A percentile compares a stretch with the other conserved stretches of the same genome.
These are phyloP conservation scores for Buddleja alternifolia DNA, from an alignment of 257 asterid genomes.

Conservation along the genomic window DNA sequence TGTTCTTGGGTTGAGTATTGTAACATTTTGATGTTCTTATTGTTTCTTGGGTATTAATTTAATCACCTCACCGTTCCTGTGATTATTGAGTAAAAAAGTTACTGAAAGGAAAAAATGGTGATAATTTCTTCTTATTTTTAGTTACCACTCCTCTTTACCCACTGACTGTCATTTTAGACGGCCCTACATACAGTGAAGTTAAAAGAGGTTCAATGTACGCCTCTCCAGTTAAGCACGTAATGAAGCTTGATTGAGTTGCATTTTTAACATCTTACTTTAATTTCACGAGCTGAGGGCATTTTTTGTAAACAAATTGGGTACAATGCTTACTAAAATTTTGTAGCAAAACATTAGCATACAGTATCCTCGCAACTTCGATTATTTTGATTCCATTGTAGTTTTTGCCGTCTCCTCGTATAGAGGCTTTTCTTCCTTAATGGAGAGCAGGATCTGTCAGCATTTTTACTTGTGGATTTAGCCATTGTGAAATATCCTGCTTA, in stretches of 20 bases:
- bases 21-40: too few species aligned
- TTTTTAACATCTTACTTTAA: neutral
- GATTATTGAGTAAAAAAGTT: neutral
- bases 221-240: neutral
- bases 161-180: neutral
- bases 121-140: neutral
- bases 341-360: neutral
- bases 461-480: constrained; percentile 88
- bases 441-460: constrained; percentile 89
- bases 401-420: constrained; percentile 46
- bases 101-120: neutral
- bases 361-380: constrained; percentile 17
- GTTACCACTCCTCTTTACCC: neutral
- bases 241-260: constrained; percentile 5
- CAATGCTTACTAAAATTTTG: neutral
- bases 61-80: neutral
- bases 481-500: constrained; percentile 83
- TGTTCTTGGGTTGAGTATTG: too few species aligned
- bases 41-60: too few species aligned
- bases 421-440: constrained; percentile 97
- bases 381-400: constrained; percentile 28
- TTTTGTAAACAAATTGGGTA: neutral
- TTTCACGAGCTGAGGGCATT: neutral
- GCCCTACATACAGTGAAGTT: neutral
- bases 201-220: neutral